Conservation (phyloP, 2,329 filamentous ascomycete genomes). For the Sclerotinia borealis region DNA sequence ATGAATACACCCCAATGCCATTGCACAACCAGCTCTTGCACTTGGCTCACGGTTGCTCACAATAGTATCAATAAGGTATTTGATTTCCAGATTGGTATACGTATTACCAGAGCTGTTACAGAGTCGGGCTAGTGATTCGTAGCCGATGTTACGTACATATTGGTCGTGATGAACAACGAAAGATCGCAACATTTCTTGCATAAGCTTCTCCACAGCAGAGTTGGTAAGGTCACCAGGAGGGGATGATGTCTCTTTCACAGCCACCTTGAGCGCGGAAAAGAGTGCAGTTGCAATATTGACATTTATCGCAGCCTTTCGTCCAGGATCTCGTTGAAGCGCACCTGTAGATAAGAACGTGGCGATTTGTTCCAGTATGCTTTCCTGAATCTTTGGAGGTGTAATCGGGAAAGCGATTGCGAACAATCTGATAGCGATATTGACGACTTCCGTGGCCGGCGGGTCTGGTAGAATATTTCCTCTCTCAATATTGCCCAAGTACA, state of each 20-base stretch:
- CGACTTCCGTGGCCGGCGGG: constrained; percentile 84
- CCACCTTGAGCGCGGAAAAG: constrained; percentile 73
- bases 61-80: constrained; percentile 87
- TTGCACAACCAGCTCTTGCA: constrained; percentile 87
- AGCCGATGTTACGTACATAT: constrained; percentile 78
- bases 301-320: constrained; percentile 81
- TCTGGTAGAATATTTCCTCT: constrained; percentile 50
- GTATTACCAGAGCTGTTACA: constrained; percentile 72
- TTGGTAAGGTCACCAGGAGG: constrained; percentile 67
- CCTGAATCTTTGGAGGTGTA: constrained; percentile 85
- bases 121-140: constrained; percentile 76
- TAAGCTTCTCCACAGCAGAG: constrained; percentile 70
- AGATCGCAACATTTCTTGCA: constrained; percentile 66
- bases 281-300: constrained; percentile 85
- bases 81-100: constrained; percentile 86
- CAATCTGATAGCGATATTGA: constrained; percentile 87
- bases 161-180: constrained; percentile 81
- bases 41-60: constrained; percentile 90
- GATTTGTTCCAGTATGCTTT: constrained; percentile 91
- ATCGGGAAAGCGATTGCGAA: constrained; percentile 89
- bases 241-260: constrained; percentile 72
- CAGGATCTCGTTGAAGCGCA: constrained; percentile 75
- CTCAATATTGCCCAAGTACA: constrained; percentile 58
- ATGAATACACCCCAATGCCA: constrained; percentile 89
- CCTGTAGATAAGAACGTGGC: constrained; percentile 80